A percentile compares a stretch with the other conserved stretches of the same genome.
Conservation (phyloP, 1,284 basidiomycete species). For the Malassezia dermatis region DNA sequence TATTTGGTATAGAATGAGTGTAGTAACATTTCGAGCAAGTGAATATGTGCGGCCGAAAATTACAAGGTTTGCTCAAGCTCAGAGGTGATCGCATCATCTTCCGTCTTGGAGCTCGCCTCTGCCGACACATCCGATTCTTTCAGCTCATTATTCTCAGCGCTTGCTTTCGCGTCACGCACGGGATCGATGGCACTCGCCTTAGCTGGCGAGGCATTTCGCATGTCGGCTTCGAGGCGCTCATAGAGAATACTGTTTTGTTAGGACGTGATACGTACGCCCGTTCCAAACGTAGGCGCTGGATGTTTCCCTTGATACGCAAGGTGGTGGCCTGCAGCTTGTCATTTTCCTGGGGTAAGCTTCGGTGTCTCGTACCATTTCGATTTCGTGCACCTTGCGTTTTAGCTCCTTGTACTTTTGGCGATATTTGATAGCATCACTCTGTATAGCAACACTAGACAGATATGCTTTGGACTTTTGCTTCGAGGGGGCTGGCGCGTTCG, state of each 20-base stretch:
- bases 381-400: slow-evolving; percentile 76
- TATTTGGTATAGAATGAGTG: neutral
- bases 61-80: neutral
- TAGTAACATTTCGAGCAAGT: neutral
- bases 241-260: slow-evolving; percentile 26
- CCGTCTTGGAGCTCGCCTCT: neutral
- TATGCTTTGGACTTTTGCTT: slow-evolving; percentile 44
- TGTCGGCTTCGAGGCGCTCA: slow-evolving; percentile 33
- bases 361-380: slow-evolving; percentile 59
- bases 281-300: slow-evolving; percentile 77
- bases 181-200: neutral
- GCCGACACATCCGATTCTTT: neutral
- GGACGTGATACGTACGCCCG: slow-evolving; percentile 60
- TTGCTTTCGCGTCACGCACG: neutral
- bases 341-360: slow-evolving; percentile 58
- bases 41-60: neutral
- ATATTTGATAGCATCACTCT: slow-evolving; percentile 69
- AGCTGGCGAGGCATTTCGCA: neutral
- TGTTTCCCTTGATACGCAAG: slow-evolving; percentile 67
- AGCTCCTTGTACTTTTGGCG: slow-evolving; percentile 78
- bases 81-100: neutral
- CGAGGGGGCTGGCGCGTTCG: neutral
- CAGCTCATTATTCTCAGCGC: neutral
- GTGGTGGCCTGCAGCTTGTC: slow-evolving; percentile 74
- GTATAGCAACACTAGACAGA: slow-evolving; percentile 39